Evolutionary conservation across 768 basidiomycete genomes (phyloP).

Genomic region (Kwoniella newhampshirensis): DNA sequence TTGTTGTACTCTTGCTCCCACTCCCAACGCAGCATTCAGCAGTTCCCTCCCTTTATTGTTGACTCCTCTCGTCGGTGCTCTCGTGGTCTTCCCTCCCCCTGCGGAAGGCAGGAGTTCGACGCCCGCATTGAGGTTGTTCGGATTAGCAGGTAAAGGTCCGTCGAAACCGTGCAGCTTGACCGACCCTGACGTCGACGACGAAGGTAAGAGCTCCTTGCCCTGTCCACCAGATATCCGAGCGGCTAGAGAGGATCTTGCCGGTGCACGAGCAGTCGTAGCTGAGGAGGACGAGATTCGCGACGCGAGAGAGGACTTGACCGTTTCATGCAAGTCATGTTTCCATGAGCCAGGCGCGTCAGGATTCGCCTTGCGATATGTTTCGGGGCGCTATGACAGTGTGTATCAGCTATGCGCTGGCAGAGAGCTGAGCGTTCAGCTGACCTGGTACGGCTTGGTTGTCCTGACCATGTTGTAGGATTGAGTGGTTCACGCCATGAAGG

Average conservation of each 20-base stretch:
- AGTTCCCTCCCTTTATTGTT: slow-evolving; percentile 15
- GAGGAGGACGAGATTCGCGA: slow-evolving; percentile 15
- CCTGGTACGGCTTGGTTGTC: slow-evolving; percentile 19
- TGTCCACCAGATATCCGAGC: slow-evolving; percentile 32
- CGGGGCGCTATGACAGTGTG: slow-evolving; percentile 16
- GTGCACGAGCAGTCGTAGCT: slow-evolving; percentile 7
- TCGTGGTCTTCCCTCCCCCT: slow-evolving; percentile 5
- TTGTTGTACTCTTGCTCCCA: neutral
- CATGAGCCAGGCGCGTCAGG: slow-evolving; percentile 43
- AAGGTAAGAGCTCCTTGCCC: slow-evolving; percentile 36
- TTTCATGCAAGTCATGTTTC: slow-evolving; percentile 45
- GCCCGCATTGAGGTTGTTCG: slow-evolving; percentile 34
- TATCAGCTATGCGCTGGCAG: neutral
- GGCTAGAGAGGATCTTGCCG: slow-evolving; percentile 19
- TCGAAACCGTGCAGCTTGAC: slow-evolving; percentile 32
- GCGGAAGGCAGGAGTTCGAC: slow-evolving; percentile 36
- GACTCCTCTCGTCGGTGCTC: slow-evolving; percentile 9
- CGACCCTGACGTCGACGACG: neutral
- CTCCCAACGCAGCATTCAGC: slow-evolving; percentile 25
- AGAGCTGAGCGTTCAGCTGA: neutral
- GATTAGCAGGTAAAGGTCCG: slow-evolving; percentile 15
- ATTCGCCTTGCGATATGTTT: slow-evolving; percentile 17
- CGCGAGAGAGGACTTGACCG: slow-evolving; percentile 21
- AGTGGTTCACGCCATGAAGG: no score
- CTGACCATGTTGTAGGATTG: slow-evolving; percentile 6